A percentile compares a stretch with the other conserved stretches of the same genome.
Evolutionary conservation across 345 rosid genomes (phyloP).

Genomic region (Euphorbia lathyris): DNA sequence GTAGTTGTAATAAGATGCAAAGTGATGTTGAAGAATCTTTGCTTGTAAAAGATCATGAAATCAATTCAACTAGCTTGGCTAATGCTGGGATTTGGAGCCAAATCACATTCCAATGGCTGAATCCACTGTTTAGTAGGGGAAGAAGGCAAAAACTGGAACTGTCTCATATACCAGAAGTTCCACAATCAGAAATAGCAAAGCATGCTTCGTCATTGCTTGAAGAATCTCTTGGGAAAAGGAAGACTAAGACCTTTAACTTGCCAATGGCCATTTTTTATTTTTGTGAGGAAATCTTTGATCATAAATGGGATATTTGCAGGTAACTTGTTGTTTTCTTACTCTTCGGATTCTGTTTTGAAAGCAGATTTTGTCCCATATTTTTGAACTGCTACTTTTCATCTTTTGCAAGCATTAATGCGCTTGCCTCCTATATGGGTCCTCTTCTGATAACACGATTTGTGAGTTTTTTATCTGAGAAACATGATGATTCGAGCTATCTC

Average conservation of each 20-base stretch:
- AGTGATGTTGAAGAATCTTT: conserved; percentile 33
- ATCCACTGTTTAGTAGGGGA: conserved; percentile 46
- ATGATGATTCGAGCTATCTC: too few species aligned
- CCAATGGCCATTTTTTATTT: conserved; percentile 35
- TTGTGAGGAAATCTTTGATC: conserved; percentile 47
- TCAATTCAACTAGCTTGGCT: too few species aligned
- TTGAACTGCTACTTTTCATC: background rate
- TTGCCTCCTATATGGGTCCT: conserved; percentile 61
- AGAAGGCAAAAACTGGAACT: conserved; percentile 42
- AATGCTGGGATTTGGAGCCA: too few species aligned
- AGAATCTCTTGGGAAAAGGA: too few species aligned
- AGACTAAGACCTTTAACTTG: conserved; percentile 33
- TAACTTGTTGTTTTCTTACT: too few species aligned
- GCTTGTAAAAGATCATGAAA: too few species aligned
- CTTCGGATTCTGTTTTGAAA: too few species aligned
- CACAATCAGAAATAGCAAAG: conserved; percentile 54
- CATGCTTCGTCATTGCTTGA: too few species aligned
- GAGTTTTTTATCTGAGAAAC: conserved; percentile 47
- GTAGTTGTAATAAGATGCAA: background rate
- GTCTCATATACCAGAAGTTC: conserved; percentile 45
- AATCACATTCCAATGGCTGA: too few species aligned
- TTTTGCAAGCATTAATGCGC: conserved; percentile 43
- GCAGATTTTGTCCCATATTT: background rate
- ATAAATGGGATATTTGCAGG: too few species aligned
- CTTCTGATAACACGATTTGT: conserved; percentile 59